Evolutionary conservation across 2,329 filamentous ascomycete genomes (phyloP).

Genomic region (Botrytis medusae): DNA sequence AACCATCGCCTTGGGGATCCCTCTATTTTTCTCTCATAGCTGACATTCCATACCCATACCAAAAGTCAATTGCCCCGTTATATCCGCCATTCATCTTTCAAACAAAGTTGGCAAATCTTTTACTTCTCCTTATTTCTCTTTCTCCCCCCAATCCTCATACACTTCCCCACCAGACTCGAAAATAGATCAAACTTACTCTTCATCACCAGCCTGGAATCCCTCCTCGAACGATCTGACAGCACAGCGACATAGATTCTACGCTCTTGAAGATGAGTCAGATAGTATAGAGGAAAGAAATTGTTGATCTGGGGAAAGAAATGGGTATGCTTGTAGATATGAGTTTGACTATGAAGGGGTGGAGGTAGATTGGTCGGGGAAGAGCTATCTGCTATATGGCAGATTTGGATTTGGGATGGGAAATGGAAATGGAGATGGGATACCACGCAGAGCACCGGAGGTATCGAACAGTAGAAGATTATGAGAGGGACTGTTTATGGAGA

Average conservation of each 20-base stretch:
- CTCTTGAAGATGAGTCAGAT: background rate
- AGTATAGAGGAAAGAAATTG: background rate
- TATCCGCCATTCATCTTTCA: background rate
- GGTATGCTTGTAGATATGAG: background rate
- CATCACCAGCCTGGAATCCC: background rate
- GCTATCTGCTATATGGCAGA: background rate
- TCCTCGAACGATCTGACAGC: background rate
- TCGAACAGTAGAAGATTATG: background rate
- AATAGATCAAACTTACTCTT: background rate
- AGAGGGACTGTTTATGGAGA: background rate
- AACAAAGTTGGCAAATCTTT: background rate
- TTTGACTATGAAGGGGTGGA: background rate
- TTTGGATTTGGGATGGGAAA: background rate
- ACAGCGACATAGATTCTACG: background rate
- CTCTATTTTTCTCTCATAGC: background rate
- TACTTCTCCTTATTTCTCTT: background rate
- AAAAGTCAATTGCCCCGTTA: background rate
- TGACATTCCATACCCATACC: background rate
- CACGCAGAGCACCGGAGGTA: background rate
- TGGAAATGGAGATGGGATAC: background rate
- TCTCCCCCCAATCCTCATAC: rapidly evolving
- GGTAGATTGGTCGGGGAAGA: background rate
- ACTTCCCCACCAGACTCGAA: background rate
- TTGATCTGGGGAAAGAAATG: background rate
- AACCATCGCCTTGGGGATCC: background rate